A percentile compares a stretch with the other conserved stretches of the same genome.
Evolutionary conservation across 1,284 basidiomycete species (phyloP).

Genomic region (Bondarzewia mesenterica): DNA sequence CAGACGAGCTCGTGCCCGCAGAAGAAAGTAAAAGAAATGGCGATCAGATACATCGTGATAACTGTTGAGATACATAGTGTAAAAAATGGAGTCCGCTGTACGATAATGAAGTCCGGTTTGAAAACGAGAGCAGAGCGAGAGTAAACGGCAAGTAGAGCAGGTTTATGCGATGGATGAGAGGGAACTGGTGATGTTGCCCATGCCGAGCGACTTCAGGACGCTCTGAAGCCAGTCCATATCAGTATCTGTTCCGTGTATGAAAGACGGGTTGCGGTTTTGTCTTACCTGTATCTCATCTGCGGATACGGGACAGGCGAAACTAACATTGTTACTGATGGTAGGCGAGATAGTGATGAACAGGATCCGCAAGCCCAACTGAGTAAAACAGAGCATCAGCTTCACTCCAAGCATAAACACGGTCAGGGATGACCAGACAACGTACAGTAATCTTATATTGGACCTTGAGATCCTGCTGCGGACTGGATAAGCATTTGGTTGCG

Average conservation of each 20-base stretch:
- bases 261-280: too few relatives aligned
- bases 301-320: constrained; percentile 60
- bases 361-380: constrained; percentile 54
- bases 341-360: constrained; percentile 64
- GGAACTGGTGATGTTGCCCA: background rate
- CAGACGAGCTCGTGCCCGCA: background rate
- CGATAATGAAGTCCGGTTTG: too few relatives aligned
- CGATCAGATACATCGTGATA: background rate
- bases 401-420: background rate
- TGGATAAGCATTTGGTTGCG: constrained; percentile 59
- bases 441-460: constrained; percentile 69
- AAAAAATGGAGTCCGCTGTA: background rate
- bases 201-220: background rate
- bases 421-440: constrained; percentile 8
- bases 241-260: background rate
- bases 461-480: constrained; percentile 41
- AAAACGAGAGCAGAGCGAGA: too few relatives aligned
- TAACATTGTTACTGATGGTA: constrained; percentile 56
- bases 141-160: background rate
- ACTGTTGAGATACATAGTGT: background rate
- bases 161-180: background rate
- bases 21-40: background rate
- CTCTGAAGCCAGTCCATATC: background rate
- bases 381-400: constrained; percentile 19
- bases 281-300: constrained; percentile 27